Conservation (phyloP, 345 rosid genomes). For the Gossypium anomalum region DNA sequence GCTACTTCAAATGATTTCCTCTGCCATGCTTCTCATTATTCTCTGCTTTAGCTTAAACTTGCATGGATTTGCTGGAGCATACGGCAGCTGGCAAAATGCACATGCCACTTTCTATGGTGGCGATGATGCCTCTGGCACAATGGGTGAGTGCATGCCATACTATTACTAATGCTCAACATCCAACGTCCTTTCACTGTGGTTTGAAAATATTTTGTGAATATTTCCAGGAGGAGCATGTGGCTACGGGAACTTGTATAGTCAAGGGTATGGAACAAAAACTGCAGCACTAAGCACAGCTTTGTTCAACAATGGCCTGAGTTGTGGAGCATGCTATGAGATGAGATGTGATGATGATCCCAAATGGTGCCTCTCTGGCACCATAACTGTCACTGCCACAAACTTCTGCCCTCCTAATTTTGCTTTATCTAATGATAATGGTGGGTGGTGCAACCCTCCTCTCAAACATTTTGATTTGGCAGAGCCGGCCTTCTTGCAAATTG, state of each 20-base stretch:
- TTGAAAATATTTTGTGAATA: neutral
- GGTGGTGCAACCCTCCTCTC: constrained; percentile 69
- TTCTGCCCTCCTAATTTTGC: constrained; percentile 57
- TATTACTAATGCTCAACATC: neutral
- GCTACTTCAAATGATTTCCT: constrained; percentile 16
- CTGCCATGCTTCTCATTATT: constrained; percentile 8
- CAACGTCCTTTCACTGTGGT: neutral
- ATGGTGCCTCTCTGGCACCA: constrained; percentile 42
- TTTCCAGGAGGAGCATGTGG: constrained; percentile 48
- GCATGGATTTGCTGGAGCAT: constrained; percentile 20
- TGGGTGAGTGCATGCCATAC: constrained; percentile 25
- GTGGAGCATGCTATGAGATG: constrained; percentile 42
- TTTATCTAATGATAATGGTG: constrained; percentile 47
- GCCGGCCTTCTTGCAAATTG: constrained; percentile 55
- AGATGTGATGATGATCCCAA: constrained; percentile 32
- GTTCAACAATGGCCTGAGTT: constrained; percentile 39
- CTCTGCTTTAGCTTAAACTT: constrained; percentile 12
- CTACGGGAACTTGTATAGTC: constrained; percentile 37
- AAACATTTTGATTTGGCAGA: constrained; percentile 57
- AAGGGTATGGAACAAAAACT: constrained; percentile 42
- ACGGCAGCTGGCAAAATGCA: constrained; percentile 38
- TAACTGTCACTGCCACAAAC: constrained; percentile 40
- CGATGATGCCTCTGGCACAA: constrained; percentile 43
- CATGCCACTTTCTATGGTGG: constrained; percentile 52
- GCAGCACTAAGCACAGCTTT: constrained; percentile 43